Percentiles rank a stretch among this genome's conserved stretches.
These are phyloP conservation scores for Aspergillus taichungensis DNA, from an alignment of 495 filamentous ascomycete species.

Conservation along the genomic window DNA sequence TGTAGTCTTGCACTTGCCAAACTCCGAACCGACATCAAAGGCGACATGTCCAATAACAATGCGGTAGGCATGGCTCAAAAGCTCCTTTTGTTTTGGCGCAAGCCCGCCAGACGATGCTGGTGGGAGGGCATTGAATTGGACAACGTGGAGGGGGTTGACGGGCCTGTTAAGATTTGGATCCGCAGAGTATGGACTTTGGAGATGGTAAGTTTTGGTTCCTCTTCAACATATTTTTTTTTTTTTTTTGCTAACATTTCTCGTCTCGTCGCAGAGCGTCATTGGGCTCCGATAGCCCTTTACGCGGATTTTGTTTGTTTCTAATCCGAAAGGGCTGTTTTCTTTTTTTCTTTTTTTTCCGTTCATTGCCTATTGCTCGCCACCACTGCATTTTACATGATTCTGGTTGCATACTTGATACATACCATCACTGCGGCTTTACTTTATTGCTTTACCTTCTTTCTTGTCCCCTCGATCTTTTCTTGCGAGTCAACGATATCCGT, in stretches of 20 bases:
- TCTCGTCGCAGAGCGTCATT: constrained; percentile 62
- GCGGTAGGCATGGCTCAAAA: constrained; percentile 98
- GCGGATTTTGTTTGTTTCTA: background rate
- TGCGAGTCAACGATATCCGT: constrained; percentile 22
- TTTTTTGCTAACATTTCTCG: constrained; percentile 17
- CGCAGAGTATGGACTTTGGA: constrained; percentile 96
- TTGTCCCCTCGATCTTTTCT: constrained; percentile 2
- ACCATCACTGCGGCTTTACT: constrained; percentile 6
- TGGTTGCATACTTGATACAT: constrained; percentile 10
- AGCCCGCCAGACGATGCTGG: constrained; percentile 94
- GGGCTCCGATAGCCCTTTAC: constrained; percentile 56
- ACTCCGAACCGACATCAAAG: constrained; percentile 82
- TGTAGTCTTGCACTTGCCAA: constrained; percentile 91
- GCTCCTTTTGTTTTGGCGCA: constrained; percentile 94
- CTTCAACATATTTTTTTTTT: background rate
- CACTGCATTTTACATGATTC: constrained; percentile 3
- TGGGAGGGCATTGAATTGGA: constrained; percentile 97
- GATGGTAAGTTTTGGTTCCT: constrained; percentile 54
- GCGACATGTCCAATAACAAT: constrained; percentile 67
- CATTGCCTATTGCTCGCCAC: background rate
- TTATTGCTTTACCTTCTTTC: constrained; percentile 6
- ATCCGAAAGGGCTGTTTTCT: constrained; percentile 1
- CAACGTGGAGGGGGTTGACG: constrained; percentile 81
- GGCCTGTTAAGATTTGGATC: constrained; percentile 95
- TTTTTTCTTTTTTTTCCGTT: constrained; percentile 8